phyloP scores from a whole-genome alignment of 768 basidiomycete genomes.

The Gautieria morchelliformis region DNA sequence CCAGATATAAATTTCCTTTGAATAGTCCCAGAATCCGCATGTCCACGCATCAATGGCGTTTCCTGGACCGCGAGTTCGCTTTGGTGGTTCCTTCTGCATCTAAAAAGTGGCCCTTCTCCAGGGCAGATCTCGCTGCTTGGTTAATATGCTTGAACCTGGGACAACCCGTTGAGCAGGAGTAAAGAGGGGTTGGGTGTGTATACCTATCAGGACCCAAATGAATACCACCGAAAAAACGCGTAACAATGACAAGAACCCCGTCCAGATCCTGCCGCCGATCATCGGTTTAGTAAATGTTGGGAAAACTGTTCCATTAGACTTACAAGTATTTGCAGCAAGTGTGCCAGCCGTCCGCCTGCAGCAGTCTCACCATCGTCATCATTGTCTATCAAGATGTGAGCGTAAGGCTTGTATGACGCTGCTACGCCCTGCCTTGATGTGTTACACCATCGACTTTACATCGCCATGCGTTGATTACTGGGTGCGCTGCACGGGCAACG shows the following conservation, averaged over 20 bases:
- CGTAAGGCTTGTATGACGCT: background rate
- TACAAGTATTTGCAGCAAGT: constrained; percentile 83
- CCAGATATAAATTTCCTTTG: no score
- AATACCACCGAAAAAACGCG: constrained; percentile 89
- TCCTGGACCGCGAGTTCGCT: background rate
- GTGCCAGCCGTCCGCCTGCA: constrained; percentile 83
- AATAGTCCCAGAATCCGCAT: no score
- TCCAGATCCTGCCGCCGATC: constrained; percentile 49
- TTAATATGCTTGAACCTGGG: constrained; percentile 67
- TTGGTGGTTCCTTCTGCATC: constrained; percentile 27
- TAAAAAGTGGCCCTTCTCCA: constrained; percentile 82
- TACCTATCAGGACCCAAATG: constrained; percentile 84
- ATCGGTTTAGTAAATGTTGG: background rate
- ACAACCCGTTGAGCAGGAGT: background rate
- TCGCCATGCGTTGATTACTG: constrained; percentile 76
- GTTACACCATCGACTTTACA: constrained; percentile 57
- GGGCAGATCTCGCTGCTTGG: constrained; percentile 84
- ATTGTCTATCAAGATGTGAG: constrained; percentile 48
- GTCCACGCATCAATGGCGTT: no score
- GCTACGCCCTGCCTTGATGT: constrained; percentile 53
- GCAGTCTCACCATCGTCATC: constrained; percentile 94
- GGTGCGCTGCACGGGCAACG: constrained; percentile 68
- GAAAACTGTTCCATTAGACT: constrained; percentile 15
- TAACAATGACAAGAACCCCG: constrained; percentile 84
- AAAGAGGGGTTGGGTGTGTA: constrained; percentile 17